These are phyloP conservation scores for Xerocomellus intermedius DNA, from an alignment of 768 basidiomycete genomes.

Conservation along the genomic window DNA sequence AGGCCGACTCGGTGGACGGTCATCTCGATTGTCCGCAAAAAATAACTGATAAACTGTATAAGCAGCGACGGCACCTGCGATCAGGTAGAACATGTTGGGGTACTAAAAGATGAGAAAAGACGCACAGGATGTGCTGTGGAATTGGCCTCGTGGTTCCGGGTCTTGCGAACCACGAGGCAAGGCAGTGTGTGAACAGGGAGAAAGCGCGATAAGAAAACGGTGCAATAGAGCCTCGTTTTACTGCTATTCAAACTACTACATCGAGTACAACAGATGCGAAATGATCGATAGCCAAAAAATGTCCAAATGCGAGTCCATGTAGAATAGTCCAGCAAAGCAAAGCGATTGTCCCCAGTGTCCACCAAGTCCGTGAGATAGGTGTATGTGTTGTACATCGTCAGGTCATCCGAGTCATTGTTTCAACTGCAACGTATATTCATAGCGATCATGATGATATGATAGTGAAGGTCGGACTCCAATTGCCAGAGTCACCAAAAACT, in stretches of 20 bases:
- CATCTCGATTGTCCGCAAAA: constrained; percentile 8
- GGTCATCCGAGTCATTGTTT: constrained; percentile 12
- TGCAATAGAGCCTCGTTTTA: background rate
- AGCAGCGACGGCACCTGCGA: constrained; percentile 9
- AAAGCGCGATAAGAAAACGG: background rate
- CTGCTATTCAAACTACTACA: constrained; percentile 1
- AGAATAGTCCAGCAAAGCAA: constrained; percentile 1
- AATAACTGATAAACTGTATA: constrained; percentile 11
- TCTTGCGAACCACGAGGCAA: background rate
- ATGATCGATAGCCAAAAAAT: background rate
- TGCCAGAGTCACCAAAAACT: constrained; percentile 59
- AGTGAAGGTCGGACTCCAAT: constrained; percentile 44
- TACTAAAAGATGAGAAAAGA: background rate
- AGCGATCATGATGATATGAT: constrained; percentile 33
- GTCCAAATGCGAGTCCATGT: constrained; percentile 3
- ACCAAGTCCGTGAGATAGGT: constrained; percentile 5
- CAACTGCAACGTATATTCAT: background rate
- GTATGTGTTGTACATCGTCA: constrained; percentile 12
- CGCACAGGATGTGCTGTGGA: background rate
- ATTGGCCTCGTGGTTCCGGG: background rate
- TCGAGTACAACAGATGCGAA: constrained; percentile 10
- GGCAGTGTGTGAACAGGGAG: background rate
- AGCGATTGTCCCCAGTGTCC: constrained; percentile 12
- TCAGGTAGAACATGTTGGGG: constrained; percentile 14
- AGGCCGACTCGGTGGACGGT: background rate